Conservation (phyloP, 192 early-diverging fungal species). For the Coemansia sp. region DNA sequence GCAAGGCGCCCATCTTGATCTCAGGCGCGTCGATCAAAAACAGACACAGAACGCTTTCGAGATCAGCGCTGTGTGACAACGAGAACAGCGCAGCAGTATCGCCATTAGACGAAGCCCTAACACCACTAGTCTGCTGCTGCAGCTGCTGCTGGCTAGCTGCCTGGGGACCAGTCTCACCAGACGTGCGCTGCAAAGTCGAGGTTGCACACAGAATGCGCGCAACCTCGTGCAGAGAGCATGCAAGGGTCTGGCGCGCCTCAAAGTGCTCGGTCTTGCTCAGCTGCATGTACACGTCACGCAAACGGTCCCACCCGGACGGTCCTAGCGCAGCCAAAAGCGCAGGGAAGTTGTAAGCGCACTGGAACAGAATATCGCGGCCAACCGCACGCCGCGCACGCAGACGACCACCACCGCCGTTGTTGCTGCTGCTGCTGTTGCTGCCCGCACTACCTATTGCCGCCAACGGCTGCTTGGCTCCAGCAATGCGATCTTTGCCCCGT, state of each 20-base stretch:
- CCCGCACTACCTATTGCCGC: not conserved
- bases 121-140: not conserved
- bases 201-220: slow-evolving; percentile 38
- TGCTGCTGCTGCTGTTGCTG: not conserved
- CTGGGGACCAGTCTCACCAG: not conserved
- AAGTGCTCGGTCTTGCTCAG: slow-evolving; percentile 54
- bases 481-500: not conserved
- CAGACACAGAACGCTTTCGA: slow-evolving; percentile 49
- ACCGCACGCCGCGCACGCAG: slow-evolving; percentile 17
- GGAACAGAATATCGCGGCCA: slow-evolving; percentile 43
- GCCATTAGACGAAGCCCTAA: not conserved
- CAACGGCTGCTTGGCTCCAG: not conserved
- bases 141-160: not conserved
- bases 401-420: not conserved
- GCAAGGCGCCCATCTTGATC: slow-evolving; percentile 71
- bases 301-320: slow-evolving; percentile 41
- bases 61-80: slow-evolving; percentile 29
- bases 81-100: not conserved
- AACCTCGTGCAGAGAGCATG: slow-evolving; percentile 56
- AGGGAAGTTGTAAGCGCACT: slow-evolving; percentile 55
- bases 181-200: not conserved
- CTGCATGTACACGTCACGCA: slow-evolving; percentile 53
- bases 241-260: slow-evolving; percentile 52
- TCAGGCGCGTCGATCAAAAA: slow-evolving; percentile 57
- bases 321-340: slow-evolving; percentile 45